Evolutionary conservation across 768 basidiomycete genomes (phyloP).

Genomic region (Phaffia australis): DNA sequence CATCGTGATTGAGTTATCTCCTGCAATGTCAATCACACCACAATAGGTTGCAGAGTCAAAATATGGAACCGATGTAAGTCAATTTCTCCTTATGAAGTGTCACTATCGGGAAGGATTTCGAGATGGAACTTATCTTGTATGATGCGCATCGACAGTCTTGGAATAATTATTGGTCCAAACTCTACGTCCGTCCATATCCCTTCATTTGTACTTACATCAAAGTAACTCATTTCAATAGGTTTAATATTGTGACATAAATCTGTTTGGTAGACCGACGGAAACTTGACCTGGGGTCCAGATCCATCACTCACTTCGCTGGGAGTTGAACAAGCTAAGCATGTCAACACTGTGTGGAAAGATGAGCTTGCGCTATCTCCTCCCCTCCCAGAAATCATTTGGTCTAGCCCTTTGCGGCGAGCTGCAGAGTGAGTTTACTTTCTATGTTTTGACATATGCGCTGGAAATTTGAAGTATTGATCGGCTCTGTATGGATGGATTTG

Average conservation of each 20-base stretch:
- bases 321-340: slow-evolving; percentile 8
- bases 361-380: slow-evolving; percentile 3
- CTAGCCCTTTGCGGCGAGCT: slow-evolving; percentile 10
- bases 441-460: no score
- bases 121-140: not conserved
- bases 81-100: not conserved
- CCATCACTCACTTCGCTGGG: slow-evolving; percentile 3
- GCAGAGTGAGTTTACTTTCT: not conserved
- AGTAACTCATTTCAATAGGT: not conserved
- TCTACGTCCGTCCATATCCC: slow-evolving; percentile 7
- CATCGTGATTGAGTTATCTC: not conserved
- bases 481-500: no score
- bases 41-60: slow-evolving; percentile 12
- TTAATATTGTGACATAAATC: no score
- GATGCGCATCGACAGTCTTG: not conserved
- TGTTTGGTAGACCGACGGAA: slow-evolving; percentile 2
- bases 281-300: slow-evolving; percentile 11
- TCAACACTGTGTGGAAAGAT: slow-evolving; percentile 16
- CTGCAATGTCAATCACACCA: not conserved
- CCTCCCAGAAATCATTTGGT: slow-evolving; percentile 4
- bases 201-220: not conserved
- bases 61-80: slow-evolving; percentile 6
- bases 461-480: no score
- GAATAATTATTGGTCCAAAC: slow-evolving; percentile 6
- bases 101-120: no score